Base-by-base conservation (phyloP, 441 rosid genomes). In the Manihot esculenta region DNA sequence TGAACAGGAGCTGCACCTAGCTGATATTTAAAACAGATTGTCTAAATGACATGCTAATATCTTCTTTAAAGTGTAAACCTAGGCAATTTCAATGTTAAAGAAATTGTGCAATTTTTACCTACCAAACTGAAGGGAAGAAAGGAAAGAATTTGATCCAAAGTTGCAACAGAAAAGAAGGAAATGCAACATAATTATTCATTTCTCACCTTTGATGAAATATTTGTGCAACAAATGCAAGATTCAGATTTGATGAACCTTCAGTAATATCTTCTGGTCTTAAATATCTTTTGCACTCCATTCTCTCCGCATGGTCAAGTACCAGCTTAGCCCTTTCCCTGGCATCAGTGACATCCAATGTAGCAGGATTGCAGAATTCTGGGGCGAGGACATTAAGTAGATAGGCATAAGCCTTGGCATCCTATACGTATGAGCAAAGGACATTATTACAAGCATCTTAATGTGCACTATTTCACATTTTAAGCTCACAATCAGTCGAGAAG, bases 321-420 rank as follows among this genome's bases (percentile, higher is more conserved):
- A 84, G 74, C 74, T 79, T 89, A 30, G 96, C 99, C 84, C 97
- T 88, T 78, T 89, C 92, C 26, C 72, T 79, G 20, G 97, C 84
- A 76, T 93, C 96, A 72, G 77, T 81, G 60, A 84, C 76, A 23
- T 88, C 90, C 79, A 94, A 84, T 68, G 89, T 85, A 59, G 84
- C 47, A 24, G 80, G 85, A 75, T 77, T 79, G 76, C 97, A 87
- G 64, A 78, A 82, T 76, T 96, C 98, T 58, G 97, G 98, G 59
- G 98, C 96, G 77, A 94, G 98, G 72, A 96, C 91, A 84, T 85
- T 93, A 70, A 96, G 94, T 78, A 96, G 85, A 74, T 90, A 87
- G 51, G 98, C 92, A 88, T 94, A 96, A 68, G 98, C 99, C 90
- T 88, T 95, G 42, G 93, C 99, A 50, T 93, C 98, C 99, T 96